Base-by-base conservation (phyloP, 2,329 filamentous ascomycete genomes). In the Alternaria triticimaculans region DNA sequence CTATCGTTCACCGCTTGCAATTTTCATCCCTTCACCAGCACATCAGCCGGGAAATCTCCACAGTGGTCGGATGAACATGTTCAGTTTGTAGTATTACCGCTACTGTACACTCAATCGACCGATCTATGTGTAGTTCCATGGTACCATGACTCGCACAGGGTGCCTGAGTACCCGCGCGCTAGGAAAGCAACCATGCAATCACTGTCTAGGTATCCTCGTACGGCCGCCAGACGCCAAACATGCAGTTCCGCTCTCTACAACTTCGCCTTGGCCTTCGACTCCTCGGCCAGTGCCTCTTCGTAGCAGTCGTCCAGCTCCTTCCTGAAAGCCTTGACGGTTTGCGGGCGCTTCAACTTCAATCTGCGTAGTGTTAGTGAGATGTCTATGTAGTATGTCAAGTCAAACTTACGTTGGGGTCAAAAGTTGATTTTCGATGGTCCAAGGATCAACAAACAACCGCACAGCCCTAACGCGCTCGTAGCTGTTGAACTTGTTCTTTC, bases 391-490 rank as follows among this genome's bases (percentile, higher is more conserved):
- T 53, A 20, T 44, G 23, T 28, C 25, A n/a, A 37, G 49, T 18
- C 11, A 4, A 41, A 88, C 91, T 89, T 87, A 95, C 92, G 93
- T 96, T 21, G 93, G 92, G 20, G 92, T 96, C 77, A 94, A 82
- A 54, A 97, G 85, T 81, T 97, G 92, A 77, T 99, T 99, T 55
- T 97, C 94, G 68, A 98, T 89, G 1, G 89, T 92, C 74, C 99
- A 98, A 2, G 96, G 96, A 63, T 99, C 96, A 14, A 97, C 72
- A 73, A 91, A 90, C 70, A 99, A 82, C 66, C 90, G 82, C 60
- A 91, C 86, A 71, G 90, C 92, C 78, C 87, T 88, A 50, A 98
- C 90, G 68, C 89, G 88, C 85, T 99, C 96, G 73, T 92, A 98
- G 70, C 90, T 92, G 78, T 97, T 96, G 80, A 99, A 94, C 83